These are phyloP conservation scores for Neobulgaria alba DNA, from an alignment of 2,329 filamentous ascomycete species.

Conservation along the genomic window DNA sequence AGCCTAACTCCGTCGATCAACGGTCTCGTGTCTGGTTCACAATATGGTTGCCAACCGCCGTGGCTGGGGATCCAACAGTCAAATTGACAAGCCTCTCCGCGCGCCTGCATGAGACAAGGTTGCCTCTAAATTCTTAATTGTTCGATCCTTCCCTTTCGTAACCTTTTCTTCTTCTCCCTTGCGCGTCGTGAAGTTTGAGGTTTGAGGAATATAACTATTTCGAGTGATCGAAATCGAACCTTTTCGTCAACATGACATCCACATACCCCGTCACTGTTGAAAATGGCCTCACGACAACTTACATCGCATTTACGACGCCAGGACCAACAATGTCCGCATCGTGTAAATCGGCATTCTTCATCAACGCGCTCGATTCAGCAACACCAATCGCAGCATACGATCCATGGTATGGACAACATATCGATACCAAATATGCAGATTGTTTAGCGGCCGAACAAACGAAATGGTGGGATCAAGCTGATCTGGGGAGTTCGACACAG, in stretches of 20 bases:
- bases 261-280: too few relatives aligned
- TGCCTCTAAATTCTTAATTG: too few relatives aligned
- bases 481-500: not conserved
- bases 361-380: not conserved
- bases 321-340: not conserved
- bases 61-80: too few relatives aligned
- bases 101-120: too few relatives aligned
- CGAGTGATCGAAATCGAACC: too few relatives aligned
- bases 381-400: not conserved
- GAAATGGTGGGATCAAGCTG: conserved; percentile 2
- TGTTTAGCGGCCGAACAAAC: conserved; percentile 1
- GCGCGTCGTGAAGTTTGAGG: not conserved
- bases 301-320: not conserved
- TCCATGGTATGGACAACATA: conserved; percentile 2
- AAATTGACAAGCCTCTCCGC: too few relatives aligned
- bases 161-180: conserved; percentile 3
- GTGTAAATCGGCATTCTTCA: not conserved
- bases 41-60: too few relatives aligned
- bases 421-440: conserved; percentile 1
- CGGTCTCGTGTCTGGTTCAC: too few relatives aligned
- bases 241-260: too few relatives aligned
- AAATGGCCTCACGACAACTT: not conserved
- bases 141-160: too few relatives aligned
- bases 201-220: too few relatives aligned
- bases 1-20: too few relatives aligned